Conservation (phyloP, 2,329 filamentous ascomycete genomes). For the Hirsutella rhossiliensis region DNA sequence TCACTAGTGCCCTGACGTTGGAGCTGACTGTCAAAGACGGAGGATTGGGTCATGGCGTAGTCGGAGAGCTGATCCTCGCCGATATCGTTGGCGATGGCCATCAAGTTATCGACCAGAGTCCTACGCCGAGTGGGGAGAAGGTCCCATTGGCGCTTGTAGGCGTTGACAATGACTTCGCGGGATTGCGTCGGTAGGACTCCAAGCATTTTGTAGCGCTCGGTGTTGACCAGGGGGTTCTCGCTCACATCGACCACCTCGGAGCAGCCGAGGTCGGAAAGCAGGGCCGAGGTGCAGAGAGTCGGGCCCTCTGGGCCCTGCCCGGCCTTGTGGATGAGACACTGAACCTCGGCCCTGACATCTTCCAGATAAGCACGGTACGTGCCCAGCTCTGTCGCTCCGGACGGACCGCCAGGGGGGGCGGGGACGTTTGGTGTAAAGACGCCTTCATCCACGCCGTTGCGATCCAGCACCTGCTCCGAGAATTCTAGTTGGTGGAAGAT, state of each 20-base stretch:
- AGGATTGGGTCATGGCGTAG: constrained; percentile 25
- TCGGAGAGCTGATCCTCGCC: constrained; percentile 22
- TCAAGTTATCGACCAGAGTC: constrained; percentile 19
- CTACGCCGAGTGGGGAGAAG: constrained; percentile 17
- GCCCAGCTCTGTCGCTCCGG: constrained; percentile 22
- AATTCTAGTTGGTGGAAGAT: constrained; percentile 40
- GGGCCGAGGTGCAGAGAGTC: constrained; percentile 16
- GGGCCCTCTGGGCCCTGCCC: constrained; percentile 17
- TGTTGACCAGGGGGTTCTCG: constrained; percentile 16
- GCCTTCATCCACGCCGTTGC: constrained; percentile 26
- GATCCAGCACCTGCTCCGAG: constrained; percentile 23
- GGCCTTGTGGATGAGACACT: constrained; percentile 26
- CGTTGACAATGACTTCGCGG: constrained; percentile 22
- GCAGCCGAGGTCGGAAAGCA: constrained; percentile 20
- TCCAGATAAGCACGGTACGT: constrained; percentile 36
- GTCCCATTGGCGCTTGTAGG: constrained; percentile 29
- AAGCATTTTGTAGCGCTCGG: constrained; percentile 21
- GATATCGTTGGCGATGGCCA: constrained; percentile 21
- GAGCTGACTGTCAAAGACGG: constrained; percentile 24
- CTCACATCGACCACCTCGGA: constrained; percentile 15
- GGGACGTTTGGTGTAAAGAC: constrained; percentile 22
- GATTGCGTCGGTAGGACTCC: constrained; percentile 24
- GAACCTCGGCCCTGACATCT: constrained; percentile 35
- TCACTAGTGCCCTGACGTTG: constrained; percentile 14
- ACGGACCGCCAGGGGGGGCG: constrained; percentile 19